Base-by-base conservation (phyloP, 73 alveolate genomes). In the Paramecium sonneborni region DNA sequence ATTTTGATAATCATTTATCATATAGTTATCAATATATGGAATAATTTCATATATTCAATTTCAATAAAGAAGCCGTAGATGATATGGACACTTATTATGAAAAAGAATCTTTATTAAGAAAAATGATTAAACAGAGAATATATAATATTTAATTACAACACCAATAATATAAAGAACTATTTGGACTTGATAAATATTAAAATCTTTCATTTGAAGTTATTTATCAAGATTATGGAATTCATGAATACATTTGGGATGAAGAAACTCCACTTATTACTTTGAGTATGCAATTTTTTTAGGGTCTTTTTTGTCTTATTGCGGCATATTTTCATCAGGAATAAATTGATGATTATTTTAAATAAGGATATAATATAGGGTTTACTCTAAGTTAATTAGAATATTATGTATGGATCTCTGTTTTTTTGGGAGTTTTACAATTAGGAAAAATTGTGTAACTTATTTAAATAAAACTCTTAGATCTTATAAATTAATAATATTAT, bases 191-290 rank as follows among this genome's bases (percentile, higher is more conserved):
- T 3, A 74, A 74, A 74, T 74, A 74, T 39, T 34, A 34, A 43
- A 79, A 44, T 79, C 55, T 79, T 38, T 30, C 30, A 24, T 79
- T 79, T 79, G 90, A 79, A 79, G 55, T 79, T 6, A 46, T 79
- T 20, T 79, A 20, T 46, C 6, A 79, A 43, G 90, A 79, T 15
- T 79, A 79, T 43, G 90, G 90, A 2, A 24, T 79, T 20, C 90
- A 79, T 79, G 90, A 79, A 41, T 79, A 39, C 30, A 79, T 79
- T 18, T 79, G 90, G 90, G 90, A 79, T 44, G 72, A 23, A 39
- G 90, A 79, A 26, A 79, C 90, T 3, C 90, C 90, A 39, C 41
- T 30, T 6, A 43, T 79, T 20, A 20, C 41, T 6, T 79, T 79
- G 18, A 23, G 20, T 39, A 23, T 43, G 41, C n/a, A 38, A 23